Base-by-base conservation (phyloP, 2,329 filamentous ascomycete genomes). In the Colletotrichum truncatum region DNA sequence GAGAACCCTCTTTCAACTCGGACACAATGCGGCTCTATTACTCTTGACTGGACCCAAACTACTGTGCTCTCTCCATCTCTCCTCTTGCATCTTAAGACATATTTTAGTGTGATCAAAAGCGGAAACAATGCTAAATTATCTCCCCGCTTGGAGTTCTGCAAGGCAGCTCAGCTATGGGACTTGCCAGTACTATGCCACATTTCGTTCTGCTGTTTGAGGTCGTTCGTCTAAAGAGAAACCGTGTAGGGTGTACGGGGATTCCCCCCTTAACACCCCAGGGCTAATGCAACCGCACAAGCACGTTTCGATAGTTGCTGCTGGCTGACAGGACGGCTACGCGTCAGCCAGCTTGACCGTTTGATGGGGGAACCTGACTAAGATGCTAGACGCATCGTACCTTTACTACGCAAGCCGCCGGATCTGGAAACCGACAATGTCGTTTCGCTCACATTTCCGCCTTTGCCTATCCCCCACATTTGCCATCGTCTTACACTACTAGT, bases 231-330 rank as follows among this genome's bases (percentile, higher is more conserved):
- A 62, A 28, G 28, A 41, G 26, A 43, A 30, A 46, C 14, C 23
- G 23, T 39, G 28, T 11, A 36, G 48, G 30, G 25, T 32, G 26
- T 38, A 25, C 46, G 38, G 4, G 39, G 23, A 36, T 34, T 58
- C 39, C 48, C 39, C 48, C 34, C 45, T 51, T 39, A 23, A n/a
- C 36, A 21, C 41, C 56, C 57, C 28, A 9, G 36, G 55, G 18
- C 57, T 32, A 65, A 51, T 65, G 62, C 57, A 55, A 49, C 23
- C 34, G 30, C 49, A 45, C 49, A 65, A 30, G 48, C 41, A 65
- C 41, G 32, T 30, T 51, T 62, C 62, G 21, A 55, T 65, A 62
- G 41, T 55, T 28, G 54, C 41, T 57, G 54, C 41, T 63, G 23
- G 26, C 45, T 43, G 45, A 52, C 54, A 59, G 36, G 16, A 46